A percentile compares a stretch with the other conserved stretches of the same genome.
These are phyloP conservation scores for Fusarium sterilihyphosum DNA, from an alignment of 2,329 filamentous ascomycete species.

Conservation along the genomic window DNA sequence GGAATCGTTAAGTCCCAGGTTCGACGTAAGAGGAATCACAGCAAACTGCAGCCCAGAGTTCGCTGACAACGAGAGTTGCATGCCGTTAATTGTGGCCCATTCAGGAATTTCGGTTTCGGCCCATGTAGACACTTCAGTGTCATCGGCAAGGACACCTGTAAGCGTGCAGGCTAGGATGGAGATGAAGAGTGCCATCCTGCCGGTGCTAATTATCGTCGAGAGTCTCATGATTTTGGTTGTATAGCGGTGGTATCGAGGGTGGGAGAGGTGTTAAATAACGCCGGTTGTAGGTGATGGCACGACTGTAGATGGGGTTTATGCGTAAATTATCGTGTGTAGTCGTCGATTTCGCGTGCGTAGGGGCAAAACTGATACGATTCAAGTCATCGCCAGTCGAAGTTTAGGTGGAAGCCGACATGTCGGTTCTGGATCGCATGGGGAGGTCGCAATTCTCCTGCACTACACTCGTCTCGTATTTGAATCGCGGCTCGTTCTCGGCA, in stretches of 20 bases:
- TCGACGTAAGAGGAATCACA: constrained; percentile 57
- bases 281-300: neutral
- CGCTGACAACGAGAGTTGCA: constrained; percentile 54
- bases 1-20: constrained; percentile 55
- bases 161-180: constrained; percentile 42
- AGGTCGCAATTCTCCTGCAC: neutral
- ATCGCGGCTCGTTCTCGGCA: neutral
- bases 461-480: neutral
- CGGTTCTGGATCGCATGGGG: neutral
- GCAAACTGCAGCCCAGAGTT: constrained; percentile 50
- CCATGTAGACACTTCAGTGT: constrained; percentile 47
- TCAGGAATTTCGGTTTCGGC: constrained; percentile 49
- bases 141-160: constrained; percentile 46
- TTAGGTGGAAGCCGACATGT: constrained; percentile 37
- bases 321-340: constrained; percentile 20
- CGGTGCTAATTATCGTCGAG: constrained; percentile 4
- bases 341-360: constrained; percentile 26
- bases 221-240: constrained; percentile 18
- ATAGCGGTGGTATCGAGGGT: neutral
- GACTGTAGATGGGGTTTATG: constrained; percentile 6
- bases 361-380: constrained; percentile 23
- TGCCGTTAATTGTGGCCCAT: constrained; percentile 52
- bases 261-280: neutral
- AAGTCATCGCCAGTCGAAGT: constrained; percentile 25
- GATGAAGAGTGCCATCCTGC: constrained; percentile 23